A percentile compares a stretch with the other conserved stretches of the same genome.
These are phyloP conservation scores for Capsicum pubescens DNA, from an alignment of 257 asterid genomes.

Conservation along the genomic window DNA sequence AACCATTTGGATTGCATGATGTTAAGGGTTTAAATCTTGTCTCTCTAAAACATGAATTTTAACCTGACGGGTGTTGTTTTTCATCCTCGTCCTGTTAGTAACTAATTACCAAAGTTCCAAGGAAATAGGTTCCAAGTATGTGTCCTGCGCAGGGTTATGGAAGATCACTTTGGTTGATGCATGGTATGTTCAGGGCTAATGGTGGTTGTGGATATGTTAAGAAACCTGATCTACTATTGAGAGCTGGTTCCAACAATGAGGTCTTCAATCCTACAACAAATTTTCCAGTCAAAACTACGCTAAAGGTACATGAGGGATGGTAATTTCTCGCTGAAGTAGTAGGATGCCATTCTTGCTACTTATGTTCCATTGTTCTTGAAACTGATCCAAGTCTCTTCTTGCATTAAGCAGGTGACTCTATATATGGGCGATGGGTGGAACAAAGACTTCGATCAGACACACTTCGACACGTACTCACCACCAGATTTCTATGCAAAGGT, in stretches of 20 bases:
- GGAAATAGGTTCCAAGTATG: constrained; percentile 14
- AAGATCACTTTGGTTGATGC: constrained; percentile 95
- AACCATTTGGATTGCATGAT: not conserved
- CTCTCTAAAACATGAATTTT: constrained; percentile 5
- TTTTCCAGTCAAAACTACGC: constrained; percentile 66
- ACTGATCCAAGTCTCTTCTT: constrained; percentile 21
- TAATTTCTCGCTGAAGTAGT: not conserved
- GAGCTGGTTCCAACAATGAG: constrained; percentile 52
- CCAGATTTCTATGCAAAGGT: constrained; percentile 94
- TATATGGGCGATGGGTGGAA: constrained; percentile 98
- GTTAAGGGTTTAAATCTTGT: not conserved
- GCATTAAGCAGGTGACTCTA: constrained; percentile 67
- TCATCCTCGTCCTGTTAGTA: not conserved
- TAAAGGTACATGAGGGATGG: constrained; percentile 59
- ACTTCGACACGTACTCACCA: constrained; percentile 84
- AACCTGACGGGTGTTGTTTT: not conserved
- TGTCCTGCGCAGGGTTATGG: constrained; percentile 75
- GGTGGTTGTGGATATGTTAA: constrained; percentile 93
- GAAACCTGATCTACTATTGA: constrained; percentile 73
- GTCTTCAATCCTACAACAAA: constrained; percentile 64
- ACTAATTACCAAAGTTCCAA: not conserved
- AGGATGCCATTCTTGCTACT: not conserved
- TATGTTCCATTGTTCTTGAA: not conserved
- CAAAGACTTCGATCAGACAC: constrained; percentile 68
- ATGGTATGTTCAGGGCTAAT: constrained; percentile 89